Evolutionary conservation across 257 asterid species (phyloP), one percentile per base, ranked within the genome.

Genomic region (Plectranthus barbatus): DNA sequence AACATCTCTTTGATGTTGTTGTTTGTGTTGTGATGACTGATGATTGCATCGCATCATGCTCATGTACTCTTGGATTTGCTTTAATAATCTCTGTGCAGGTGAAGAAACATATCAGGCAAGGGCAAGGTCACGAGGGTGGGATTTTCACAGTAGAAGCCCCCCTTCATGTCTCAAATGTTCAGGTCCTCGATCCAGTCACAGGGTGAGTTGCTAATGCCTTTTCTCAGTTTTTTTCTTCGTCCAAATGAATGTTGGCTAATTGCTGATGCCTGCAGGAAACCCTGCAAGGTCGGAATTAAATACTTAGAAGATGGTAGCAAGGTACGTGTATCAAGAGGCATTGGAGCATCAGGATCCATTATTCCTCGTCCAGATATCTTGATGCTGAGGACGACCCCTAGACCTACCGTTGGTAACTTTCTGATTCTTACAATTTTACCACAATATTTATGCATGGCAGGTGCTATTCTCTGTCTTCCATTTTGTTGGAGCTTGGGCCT

Each of bases 41-140:
- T 26, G 5, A 26, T 54, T 42, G 64, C 64, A 33, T 57, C 3
- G 2, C 18, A 6, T 2, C 48, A 19, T 49, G 31, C 31, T 26
- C 5, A 26, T 2, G 31, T 40, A 9, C 65, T 64, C 20, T 52
- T 51, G 1, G 45, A 39, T 39, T 2, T 5, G 31, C 31, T 39
- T 10, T 64, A 19, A 56, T 40, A 36, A 24, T 75, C 20, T 65
- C 42, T 21, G 51, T 69, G 57, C 86, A 91, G 98, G 96, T 91
- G 64, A 93, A 90, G 83, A 93, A 93, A 71, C 97, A 89, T 81
- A 85, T 92, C 64, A 92, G 89, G 80, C 99, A 89, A 74, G 95
- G 97, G 29, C 97, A 92, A 78, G 99, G 99, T 1, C 94, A 92
- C 50, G 97, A 85, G 77, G 99, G 99, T 39, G 99, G 99, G 59